phyloP scores from a whole-genome alignment of 306 rosid species.

The Casuarina cunninghamiana region DNA sequence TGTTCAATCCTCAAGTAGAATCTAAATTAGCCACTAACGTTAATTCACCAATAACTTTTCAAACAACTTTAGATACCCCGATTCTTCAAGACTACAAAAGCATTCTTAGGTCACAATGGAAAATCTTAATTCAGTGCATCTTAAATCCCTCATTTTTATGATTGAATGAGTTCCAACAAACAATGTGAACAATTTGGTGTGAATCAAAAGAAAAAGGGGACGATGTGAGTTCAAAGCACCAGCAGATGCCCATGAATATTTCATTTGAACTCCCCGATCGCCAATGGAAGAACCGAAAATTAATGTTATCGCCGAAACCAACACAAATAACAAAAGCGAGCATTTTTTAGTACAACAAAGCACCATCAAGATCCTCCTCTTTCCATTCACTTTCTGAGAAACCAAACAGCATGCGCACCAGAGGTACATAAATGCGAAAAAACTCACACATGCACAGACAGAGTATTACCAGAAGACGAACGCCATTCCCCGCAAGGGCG shows the following conservation, averaged over 20 bases:
- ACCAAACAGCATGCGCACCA: background rate
- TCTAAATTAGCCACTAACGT: background rate
- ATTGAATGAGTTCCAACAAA: background rate
- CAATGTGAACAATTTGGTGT: too few species aligned
- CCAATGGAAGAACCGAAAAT: background rate
- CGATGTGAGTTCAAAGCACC: background rate
- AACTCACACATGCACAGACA: background rate
- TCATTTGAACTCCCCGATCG: background rate
- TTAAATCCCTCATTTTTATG: background rate
- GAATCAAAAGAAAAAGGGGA: background rate
- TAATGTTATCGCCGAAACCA: background rate
- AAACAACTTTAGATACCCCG: background rate
- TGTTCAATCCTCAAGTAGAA: background rate
- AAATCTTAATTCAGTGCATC: background rate
- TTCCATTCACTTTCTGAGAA: background rate
- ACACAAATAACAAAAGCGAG: background rate
- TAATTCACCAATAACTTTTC: too few species aligned
- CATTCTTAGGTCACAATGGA: background rate
- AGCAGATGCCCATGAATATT: background rate
- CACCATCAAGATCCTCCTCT: background rate
- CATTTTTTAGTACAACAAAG: background rate
- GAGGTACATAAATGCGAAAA: background rate
- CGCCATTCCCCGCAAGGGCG: constrained; percentile 38
- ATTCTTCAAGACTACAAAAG: background rate
- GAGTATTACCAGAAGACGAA: constrained; percentile 50